Percentiles rank a stretch among this genome's conserved stretches.
Evolutionary conservation across 2,329 filamentous ascomycete genomes (phyloP).

Genomic region (Chalaropsis thielavioides): DNA sequence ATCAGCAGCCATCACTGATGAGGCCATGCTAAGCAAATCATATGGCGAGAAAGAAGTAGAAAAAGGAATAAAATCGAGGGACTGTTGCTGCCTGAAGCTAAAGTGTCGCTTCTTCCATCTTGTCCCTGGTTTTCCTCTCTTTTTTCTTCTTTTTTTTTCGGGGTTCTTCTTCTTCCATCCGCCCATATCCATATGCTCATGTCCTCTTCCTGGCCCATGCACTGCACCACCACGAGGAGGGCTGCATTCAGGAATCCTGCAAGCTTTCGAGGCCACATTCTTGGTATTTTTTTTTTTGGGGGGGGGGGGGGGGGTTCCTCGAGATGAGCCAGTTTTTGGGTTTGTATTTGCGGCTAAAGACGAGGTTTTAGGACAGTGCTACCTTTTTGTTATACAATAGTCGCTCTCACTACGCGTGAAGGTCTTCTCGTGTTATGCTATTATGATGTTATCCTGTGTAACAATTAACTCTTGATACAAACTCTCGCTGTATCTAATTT

Average conservation of each 20-base stretch:
- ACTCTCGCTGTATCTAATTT: not conserved
- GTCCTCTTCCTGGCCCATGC: constrained; percentile 1
- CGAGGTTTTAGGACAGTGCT: not conserved
- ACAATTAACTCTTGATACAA: not conserved
- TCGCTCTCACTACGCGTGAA: not conserved
- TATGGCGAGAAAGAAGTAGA: not conserved
- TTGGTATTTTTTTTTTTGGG: not conserved
- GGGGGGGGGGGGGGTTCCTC: not conserved
- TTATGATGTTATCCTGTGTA: not conserved
- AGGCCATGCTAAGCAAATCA: not conserved
- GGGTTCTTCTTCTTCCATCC: not conserved
- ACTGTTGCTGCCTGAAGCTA: not conserved
- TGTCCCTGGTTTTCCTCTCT: not conserved
- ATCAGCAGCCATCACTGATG: not conserved
- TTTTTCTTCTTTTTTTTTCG: not conserved
- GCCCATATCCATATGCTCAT: not conserved
- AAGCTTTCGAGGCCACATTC: constrained; percentile 1
- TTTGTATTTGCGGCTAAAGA: not conserved
- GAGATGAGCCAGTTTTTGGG: too few species aligned
- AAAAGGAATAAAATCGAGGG: not conserved
- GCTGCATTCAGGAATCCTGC: not conserved
- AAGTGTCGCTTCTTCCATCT: not conserved
- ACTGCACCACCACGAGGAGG: not conserved
- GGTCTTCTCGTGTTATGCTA: too few species aligned
- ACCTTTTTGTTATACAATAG: too few species aligned